A percentile compares a stretch with the other conserved stretches of the same genome.
phyloP scores from a whole-genome alignment of 192 early-diverging fungal genomes.

The Chytriomyces sp. region DNA sequence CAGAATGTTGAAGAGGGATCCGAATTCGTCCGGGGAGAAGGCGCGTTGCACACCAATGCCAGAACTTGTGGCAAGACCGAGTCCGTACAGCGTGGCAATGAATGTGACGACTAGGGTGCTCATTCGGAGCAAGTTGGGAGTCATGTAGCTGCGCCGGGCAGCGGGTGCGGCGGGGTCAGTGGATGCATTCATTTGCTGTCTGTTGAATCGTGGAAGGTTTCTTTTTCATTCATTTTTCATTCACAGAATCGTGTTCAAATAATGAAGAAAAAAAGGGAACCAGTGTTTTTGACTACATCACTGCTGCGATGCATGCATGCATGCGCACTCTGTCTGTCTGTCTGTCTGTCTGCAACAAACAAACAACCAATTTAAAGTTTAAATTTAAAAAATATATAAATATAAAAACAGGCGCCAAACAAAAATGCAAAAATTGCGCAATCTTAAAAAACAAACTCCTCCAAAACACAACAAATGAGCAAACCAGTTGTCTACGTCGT shows the following conservation, averaged over 20 bases:
- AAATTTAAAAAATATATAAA: too few relatives aligned
- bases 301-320: too few relatives aligned
- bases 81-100: not conserved
- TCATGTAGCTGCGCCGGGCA: not conserved
- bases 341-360: too few relatives aligned
- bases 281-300: too few relatives aligned
- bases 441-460: too few relatives aligned
- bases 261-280: too few relatives aligned
- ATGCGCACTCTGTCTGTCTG: too few relatives aligned
- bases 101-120: not conserved
- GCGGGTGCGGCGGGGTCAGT: not conserved
- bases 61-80: not conserved
- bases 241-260: not conserved
- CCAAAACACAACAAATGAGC: not conserved
- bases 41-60: not conserved
- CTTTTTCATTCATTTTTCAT: not conserved
- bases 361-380: too few relatives aligned
- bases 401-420: too few relatives aligned
- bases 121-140: not conserved
- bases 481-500: slow-evolving; percentile 66
- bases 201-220: not conserved
- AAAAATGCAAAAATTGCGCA: too few relatives aligned
- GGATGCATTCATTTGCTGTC: not conserved
- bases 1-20: not conserved
- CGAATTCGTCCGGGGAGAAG: not conserved